Conservation (phyloP, 2,329 filamentous ascomycete genomes). For the Aspergillus versicolor region DNA sequence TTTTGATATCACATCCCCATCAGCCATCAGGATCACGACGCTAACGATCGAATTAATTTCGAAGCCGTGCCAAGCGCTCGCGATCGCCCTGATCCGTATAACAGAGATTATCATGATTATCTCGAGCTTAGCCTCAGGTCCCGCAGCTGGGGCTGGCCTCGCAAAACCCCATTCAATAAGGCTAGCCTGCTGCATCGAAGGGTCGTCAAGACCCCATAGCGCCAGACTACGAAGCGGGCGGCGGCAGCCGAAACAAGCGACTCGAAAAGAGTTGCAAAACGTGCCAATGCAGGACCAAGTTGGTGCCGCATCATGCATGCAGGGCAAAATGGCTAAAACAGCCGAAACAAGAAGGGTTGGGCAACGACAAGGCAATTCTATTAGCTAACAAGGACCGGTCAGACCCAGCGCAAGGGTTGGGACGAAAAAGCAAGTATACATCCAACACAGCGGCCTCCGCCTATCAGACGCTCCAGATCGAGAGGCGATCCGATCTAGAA, state of each 20-base stretch:
- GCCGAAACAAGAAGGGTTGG: not conserved
- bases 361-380: not conserved
- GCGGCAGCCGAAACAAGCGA: not conserved
- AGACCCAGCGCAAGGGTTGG: not conserved
- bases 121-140: not conserved
- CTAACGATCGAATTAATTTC: not conserved
- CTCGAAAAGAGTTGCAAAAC: not conserved
- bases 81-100: constrained; percentile 1
- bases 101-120: not conserved
- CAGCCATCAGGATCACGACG: not conserved
- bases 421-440: not conserved
- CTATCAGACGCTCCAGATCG: too few species aligned
- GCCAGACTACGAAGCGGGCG: not conserved
- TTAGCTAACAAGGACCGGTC: constrained; percentile 2
- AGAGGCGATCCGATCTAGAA: not conserved
- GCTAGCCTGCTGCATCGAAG: not conserved
- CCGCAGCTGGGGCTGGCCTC: too few species aligned
- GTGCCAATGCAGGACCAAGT: not conserved
- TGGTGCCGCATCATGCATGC: not conserved
- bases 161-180: not conserved
- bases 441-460: too few species aligned
- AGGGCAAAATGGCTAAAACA: not conserved
- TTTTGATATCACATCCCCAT: not conserved
- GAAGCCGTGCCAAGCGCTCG: constrained; percentile 1
- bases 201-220: not conserved